Evolutionary conservation across 345 rosid species (phyloP), one percentile per base, ranked within the genome.

Genomic region (Rhodomyrtus tomentosa): DNA sequence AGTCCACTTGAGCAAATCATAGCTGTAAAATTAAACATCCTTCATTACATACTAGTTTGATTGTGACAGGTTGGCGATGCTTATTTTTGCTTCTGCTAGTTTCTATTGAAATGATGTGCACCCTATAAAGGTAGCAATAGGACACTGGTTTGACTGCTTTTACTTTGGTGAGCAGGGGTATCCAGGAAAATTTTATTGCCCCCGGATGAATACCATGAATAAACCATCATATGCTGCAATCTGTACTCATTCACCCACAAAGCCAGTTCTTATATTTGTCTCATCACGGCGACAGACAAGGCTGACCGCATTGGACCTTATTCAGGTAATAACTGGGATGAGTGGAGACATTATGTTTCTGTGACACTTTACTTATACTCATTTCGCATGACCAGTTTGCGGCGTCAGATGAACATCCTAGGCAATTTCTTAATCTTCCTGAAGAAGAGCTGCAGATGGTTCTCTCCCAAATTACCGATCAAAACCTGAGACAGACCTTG

Each of bases 171-270:
- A 84, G 85, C 95, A 96, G 99, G 99, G 99, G 84, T 96, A 96
- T 88, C 98, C 99, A 32, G 99, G 99, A 85, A 96, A 96, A 88
- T 94, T 88, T 85, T 95, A 95, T 87, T 93, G 95, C 87, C 99
- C 99, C 42, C 92, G 98, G 87, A 96, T 96, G 99, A 94, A 93
- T 84, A 96, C 98, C 90, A 96, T 96, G 99, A 96, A 96, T 84
- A 96, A 95, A 88, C 99, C 99, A 86, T 93, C 99, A 84, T 96
- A 96, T 90, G 99, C 99, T 85, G 99, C 99, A 87, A 96, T 96
- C 85, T 93, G 97, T 84, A 95, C 99, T 84, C 98, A 94, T 89
- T 96, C 99, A 87, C 98, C 99, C 7, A 92, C 93, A 82, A 96
- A 96, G 87, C 99, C 99, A 54, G 98, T 94, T 86, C 97, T 96